Evolutionary conservation across 371 early-diverging fungal species (phyloP), one percentile per base, ranked within the genome.

Genomic region (Blyttiomyces sp.): DNA sequence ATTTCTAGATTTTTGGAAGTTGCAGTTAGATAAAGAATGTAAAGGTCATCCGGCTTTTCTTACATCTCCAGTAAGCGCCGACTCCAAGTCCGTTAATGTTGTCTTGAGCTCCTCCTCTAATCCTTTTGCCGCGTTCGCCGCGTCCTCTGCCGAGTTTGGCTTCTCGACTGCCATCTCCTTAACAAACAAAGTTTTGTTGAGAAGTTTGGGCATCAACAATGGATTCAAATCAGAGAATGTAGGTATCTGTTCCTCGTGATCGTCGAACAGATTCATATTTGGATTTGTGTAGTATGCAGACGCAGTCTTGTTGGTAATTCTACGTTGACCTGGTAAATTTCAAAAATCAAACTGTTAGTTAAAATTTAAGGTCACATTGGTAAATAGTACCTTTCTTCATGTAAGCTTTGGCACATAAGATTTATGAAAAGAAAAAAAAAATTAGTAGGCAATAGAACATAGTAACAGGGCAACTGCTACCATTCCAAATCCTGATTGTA

Each of bases 401-500:
- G 55, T 68, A 66, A 4, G 68, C 65, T 64, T 19, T 2, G 31
- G 19, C n/a, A 39, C 39, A 34, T 49, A 16, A 2, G 13, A 13
- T 4, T 11, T 13, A 49, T 16, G 6, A 19, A 48, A 49, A 30
- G 31, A 51, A n/a, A 53, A 5, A 33, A 19, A 5, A 17, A 28
- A 43, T 39, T 49, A 4, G 21, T 49, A n/a, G n/a, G n/a, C n/a
- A n/a, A n/a, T n/a, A n/a, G n/a, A n/a, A n/a, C n/a, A n/a, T 49
- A 9, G 13, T 49, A 21, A 46, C 11, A 7, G 26, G 27, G 19
- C n/a, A n/a, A n/a, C n/a, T 13, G n/a, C 51, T 50, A 68, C 77
- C 80, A 61, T 80, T 80, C 81, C 81, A 80, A n/a, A 80, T 64
- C n/a, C 81, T 53, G 6, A 81, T 70, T 19, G 77, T 75, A 53